Percentiles rank a stretch among this genome's conserved stretches.
These are phyloP conservation scores for Singerocomus rubriflavus DNA, from an alignment of 1,284 basidiomycete species.

Conservation along the genomic window DNA sequence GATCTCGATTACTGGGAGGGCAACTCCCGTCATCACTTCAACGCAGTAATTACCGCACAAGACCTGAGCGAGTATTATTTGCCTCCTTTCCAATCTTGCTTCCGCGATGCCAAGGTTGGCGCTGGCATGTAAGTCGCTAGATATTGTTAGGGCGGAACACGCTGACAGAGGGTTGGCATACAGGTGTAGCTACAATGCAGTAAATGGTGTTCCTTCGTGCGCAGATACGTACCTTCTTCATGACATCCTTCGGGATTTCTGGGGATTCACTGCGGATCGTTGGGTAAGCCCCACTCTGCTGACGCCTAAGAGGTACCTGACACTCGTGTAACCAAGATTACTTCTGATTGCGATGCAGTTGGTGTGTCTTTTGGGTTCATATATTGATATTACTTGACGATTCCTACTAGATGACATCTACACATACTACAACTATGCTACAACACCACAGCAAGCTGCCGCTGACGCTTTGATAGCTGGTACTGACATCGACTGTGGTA, in stretches of 20 bases:
- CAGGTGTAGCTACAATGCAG: conserved; percentile 54
- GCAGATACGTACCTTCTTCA: conserved; percentile 52
- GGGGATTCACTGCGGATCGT: conserved; percentile 47
- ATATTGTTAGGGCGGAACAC: not conserved
- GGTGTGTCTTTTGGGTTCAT: not conserved
- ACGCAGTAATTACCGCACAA: conserved; percentile 52
- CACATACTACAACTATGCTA: conserved; percentile 44
- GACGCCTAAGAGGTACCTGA: not conserved
- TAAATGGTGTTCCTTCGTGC: conserved; percentile 56
- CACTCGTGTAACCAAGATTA: conserved; percentile 2
- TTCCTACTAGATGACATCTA: conserved; percentile 46
- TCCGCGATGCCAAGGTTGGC: conserved; percentile 54
- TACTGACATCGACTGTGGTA: conserved; percentile 55
- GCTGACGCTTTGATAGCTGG: conserved; percentile 52
- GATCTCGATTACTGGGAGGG: conserved; percentile 50
- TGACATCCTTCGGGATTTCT: conserved; percentile 48
- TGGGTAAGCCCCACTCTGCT: conserved; percentile 43
- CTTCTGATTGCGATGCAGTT: conserved; percentile 37
- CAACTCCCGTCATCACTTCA: conserved; percentile 45
- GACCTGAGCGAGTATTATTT: conserved; percentile 56
- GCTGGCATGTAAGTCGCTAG: conserved; percentile 42
- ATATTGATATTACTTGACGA: conserved; percentile 3
- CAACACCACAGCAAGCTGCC: conserved; percentile 42
- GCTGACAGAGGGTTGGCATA: not conserved
- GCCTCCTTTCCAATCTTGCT: conserved; percentile 53